Evolutionary conservation across 768 basidiomycete genomes (phyloP).

Genomic region (Pisolithus sp.): DNA sequence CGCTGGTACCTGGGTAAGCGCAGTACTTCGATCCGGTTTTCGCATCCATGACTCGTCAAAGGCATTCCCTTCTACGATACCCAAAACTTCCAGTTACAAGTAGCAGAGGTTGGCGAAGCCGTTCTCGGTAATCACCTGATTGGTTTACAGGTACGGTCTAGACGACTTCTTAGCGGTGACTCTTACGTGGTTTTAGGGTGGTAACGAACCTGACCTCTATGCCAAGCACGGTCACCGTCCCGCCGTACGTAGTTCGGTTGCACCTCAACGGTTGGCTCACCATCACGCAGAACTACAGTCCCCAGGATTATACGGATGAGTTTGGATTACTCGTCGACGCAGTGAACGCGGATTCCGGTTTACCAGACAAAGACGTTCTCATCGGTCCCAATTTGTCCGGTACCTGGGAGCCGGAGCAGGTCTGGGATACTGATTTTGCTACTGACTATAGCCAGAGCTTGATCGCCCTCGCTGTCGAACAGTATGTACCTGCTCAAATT

Average conservation of each 20-base stretch:
- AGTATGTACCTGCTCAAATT: conserved; percentile 27
- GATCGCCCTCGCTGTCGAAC: conserved; percentile 46
- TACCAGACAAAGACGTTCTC: conserved; percentile 41
- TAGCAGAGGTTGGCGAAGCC: conserved; percentile 51
- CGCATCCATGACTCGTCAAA: conserved; percentile 18
- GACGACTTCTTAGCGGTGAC: neutral
- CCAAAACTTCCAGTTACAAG: conserved; percentile 41
- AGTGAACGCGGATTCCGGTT: conserved; percentile 32
- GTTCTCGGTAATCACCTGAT: conserved; percentile 61
- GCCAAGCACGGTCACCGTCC: conserved; percentile 34
- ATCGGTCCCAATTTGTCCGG: conserved; percentile 61
- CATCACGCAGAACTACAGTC: conserved; percentile 19
- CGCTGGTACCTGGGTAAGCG: conserved; percentile 55
- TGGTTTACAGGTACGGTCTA: conserved; percentile 35
- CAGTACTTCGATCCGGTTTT: neutral
- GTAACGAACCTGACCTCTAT: conserved; percentile 79
- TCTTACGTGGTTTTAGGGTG: conserved; percentile 39
- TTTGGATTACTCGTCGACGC: conserved; percentile 43
- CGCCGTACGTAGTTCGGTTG: neutral
- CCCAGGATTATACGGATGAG: conserved; percentile 44
- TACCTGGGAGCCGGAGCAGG: conserved; percentile 44
- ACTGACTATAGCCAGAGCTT: conserved; percentile 37
- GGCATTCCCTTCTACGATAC: conserved; percentile 65
- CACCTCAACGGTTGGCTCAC: neutral
- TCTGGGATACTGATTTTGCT: conserved; percentile 49